Conservation (phyloP, 192 early-diverging fungal genomes). For the Entomortierella lignicola region DNA sequence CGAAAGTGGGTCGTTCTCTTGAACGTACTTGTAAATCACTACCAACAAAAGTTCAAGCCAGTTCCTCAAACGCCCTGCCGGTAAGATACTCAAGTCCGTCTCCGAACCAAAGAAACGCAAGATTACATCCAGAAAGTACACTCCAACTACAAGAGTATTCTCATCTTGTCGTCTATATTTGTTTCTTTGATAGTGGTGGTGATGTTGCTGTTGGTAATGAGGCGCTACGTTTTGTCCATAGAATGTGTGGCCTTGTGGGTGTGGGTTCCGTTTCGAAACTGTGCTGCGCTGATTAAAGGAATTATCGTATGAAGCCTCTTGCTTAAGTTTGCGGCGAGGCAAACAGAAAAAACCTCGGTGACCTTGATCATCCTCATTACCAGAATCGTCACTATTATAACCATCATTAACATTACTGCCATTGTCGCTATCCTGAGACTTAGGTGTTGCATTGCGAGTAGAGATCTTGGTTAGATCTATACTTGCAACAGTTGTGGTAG, state of each 20-base stretch:
- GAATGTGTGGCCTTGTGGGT: too few relatives aligned
- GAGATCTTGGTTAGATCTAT: conserved; percentile 8
- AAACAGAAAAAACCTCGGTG: conserved; percentile 19
- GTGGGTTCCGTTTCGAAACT: conserved; percentile 11
- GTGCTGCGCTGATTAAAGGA: background rate
- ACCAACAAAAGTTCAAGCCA: conserved; percentile 69
- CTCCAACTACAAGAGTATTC: conserved; percentile 52
- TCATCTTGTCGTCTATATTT: conserved; percentile 23
- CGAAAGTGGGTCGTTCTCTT: conserved; percentile 36
- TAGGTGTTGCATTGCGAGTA: background rate
- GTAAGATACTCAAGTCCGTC: conserved; percentile 57
- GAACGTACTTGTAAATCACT: conserved; percentile 66
- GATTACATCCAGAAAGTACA: conserved; percentile 65
- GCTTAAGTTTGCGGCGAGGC: conserved; percentile 11
- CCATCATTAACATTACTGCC: conserved; percentile 3
- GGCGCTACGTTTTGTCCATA: conserved; percentile 7
- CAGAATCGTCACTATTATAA: background rate
- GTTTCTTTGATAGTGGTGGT: conserved; percentile 40
- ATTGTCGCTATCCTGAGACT: background rate
- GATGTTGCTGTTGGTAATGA: conserved; percentile 39
- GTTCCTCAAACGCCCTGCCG: conserved; percentile 58
- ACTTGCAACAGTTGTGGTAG: conserved; percentile 11
- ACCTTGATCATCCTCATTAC: background rate
- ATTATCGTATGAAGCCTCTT: conserved; percentile 11
- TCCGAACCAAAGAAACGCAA: conserved; percentile 64